Percentiles rank a stretch among this genome's conserved stretches.
Conservation (phyloP, 163 green algal species). For the Volvox carteri region DNA sequence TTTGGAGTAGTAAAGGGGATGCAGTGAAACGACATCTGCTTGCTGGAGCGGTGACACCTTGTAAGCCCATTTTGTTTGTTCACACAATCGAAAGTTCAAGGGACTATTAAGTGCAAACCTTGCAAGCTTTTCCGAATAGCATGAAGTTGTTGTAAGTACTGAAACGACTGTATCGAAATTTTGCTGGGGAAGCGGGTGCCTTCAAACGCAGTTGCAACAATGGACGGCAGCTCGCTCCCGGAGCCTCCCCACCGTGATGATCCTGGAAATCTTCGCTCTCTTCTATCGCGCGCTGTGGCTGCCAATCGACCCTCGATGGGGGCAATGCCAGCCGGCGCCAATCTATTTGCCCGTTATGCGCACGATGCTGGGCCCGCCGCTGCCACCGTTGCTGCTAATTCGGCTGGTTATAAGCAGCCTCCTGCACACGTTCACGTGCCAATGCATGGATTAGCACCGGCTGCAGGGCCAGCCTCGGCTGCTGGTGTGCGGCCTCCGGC, state of each 20-base stretch:
- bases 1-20: background rate
- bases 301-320: background rate
- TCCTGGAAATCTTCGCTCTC: background rate
- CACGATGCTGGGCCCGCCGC: background rate
- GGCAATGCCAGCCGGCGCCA: conserved; percentile 10
- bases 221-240: conserved; percentile 34
- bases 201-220: conserved; percentile 30
- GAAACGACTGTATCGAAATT: background rate
- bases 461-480: conserved; percentile 7
- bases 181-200: background rate
- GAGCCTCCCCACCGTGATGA: conserved; percentile 38
- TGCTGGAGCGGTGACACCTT: background rate
- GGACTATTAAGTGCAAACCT: background rate
- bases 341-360: conserved; percentile 22
- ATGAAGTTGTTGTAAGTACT: background rate
- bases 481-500: conserved; percentile 10
- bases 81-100: background rate
- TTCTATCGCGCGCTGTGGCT: background rate
- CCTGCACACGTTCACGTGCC: background rate
- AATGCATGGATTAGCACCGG: background rate
- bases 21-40: background rate
- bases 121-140: background rate
- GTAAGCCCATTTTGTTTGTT: background rate
- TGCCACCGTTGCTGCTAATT: background rate
- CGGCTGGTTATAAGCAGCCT: background rate